Percentiles rank a stretch among this genome's conserved stretches.
Conservation (phyloP, 306 rosid species). For the Arachis hypogaea region DNA sequence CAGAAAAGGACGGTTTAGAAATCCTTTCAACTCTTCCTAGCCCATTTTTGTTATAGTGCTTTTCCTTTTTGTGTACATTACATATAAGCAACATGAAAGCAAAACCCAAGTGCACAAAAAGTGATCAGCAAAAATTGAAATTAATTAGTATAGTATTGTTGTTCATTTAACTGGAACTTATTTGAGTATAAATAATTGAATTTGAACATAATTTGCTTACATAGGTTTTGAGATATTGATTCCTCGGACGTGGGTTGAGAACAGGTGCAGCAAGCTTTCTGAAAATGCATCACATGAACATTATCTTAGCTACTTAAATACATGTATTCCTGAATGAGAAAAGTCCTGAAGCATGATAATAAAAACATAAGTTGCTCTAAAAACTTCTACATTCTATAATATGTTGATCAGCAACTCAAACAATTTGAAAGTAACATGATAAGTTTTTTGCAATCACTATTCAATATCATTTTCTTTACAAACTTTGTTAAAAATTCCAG, state of each 20-base stretch:
- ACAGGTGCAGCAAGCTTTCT: slow-evolving; percentile 91
- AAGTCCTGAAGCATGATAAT: background rate
- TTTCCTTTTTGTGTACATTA: background rate
- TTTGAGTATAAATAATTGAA: slow-evolving; percentile 23
- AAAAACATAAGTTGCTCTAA: slow-evolving; percentile 5
- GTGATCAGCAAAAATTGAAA: slow-evolving; percentile 14
- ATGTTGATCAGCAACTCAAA: slow-evolving; percentile 27
- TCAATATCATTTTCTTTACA: background rate
- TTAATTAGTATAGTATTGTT: slow-evolving; percentile 3
- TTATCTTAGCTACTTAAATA: slow-evolving; percentile 34
- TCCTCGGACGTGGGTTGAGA: slow-evolving; percentile 81
- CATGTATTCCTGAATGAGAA: slow-evolving; percentile 16
- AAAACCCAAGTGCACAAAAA: slow-evolving; percentile 12
- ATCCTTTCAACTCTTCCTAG: slow-evolving; percentile 19
- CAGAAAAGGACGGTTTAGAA: background rate
- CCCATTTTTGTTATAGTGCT: background rate
- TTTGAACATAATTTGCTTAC: slow-evolving; percentile 57
- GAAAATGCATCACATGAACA: slow-evolving; percentile 42
- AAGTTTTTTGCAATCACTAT: too few relatives aligned
- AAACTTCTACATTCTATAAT: slow-evolving; percentile 28
- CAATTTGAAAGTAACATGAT: background rate
- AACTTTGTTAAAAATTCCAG: background rate
- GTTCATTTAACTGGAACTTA: slow-evolving; percentile 3
- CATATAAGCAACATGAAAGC: background rate
- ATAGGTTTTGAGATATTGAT: slow-evolving; percentile 82